Conservation (phyloP, 2,329 filamentous ascomycete species). For the Aschersonia sp. region DNA sequence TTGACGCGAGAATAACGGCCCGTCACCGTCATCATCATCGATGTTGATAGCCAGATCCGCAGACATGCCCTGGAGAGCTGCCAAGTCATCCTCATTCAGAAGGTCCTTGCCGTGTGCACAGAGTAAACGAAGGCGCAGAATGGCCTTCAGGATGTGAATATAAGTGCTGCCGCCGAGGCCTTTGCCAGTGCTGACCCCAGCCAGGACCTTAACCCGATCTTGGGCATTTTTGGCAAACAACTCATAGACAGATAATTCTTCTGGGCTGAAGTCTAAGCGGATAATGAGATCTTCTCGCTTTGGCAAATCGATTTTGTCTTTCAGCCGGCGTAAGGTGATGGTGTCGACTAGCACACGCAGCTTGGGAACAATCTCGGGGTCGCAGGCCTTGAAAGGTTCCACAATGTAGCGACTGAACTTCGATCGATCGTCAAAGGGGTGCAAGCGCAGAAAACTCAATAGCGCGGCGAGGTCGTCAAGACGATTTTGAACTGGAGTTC, state of each 20-base stretch:
- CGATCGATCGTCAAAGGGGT: constrained; percentile 67
- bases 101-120: constrained; percentile 93
- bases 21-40: constrained; percentile 58
- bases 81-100: constrained; percentile 69
- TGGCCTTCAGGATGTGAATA: constrained; percentile 83
- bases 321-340: constrained; percentile 82
- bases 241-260: constrained; percentile 69
- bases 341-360: constrained; percentile 83
- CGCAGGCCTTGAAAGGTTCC: constrained; percentile 72
- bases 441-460: constrained; percentile 70
- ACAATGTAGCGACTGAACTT: constrained; percentile 72
- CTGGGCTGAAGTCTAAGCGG: constrained; percentile 57
- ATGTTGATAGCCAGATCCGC: constrained; percentile 78
- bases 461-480: constrained; percentile 81
- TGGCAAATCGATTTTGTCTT: constrained; percentile 80
- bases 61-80: constrained; percentile 67
- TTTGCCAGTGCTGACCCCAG: constrained; percentile 38
- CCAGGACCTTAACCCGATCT: constrained; percentile 66
- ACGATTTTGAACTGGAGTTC: constrained; percentile 88
- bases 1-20: constrained; percentile 45
- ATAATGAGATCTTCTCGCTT: constrained; percentile 59
- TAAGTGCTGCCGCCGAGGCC: constrained; percentile 76
- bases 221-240: constrained; percentile 72
- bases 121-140: constrained; percentile 75
- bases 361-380: constrained; percentile 71